These are phyloP conservation scores for Exophiala lecanii-corni DNA, from an alignment of 2,329 filamentous ascomycete genomes.

Conservation along the genomic window DNA sequence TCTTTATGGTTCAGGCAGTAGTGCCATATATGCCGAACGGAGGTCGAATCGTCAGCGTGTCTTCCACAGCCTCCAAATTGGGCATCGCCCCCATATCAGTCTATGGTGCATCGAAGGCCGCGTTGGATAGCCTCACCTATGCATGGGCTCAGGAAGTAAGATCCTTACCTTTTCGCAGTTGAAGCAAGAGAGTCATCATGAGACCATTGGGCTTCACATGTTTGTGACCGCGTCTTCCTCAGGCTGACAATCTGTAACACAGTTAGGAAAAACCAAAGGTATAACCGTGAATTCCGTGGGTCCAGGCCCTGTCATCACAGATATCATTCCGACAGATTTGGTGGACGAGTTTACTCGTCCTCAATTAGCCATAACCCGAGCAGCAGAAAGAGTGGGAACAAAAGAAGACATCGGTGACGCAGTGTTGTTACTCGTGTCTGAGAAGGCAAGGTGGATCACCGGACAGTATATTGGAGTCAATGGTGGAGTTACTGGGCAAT, in stretches of 20 bases:
- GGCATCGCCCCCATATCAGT: constrained; percentile 29
- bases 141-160: constrained; percentile 51
- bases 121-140: constrained; percentile 55
- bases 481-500: constrained; percentile 34
- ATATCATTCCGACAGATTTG: constrained; percentile 51
- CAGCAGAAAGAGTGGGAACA: constrained; percentile 43
- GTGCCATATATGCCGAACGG: constrained; percentile 30
- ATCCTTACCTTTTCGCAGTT: background rate
- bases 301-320: constrained; percentile 53
- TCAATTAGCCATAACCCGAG: constrained; percentile 41
- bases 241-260: no score
- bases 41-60: constrained; percentile 45
- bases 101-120: constrained; percentile 54
- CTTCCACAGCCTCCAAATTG: constrained; percentile 19
- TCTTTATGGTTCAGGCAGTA: constrained; percentile 24
- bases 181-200: no score
- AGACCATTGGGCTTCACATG: no score
- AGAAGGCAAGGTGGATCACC: constrained; percentile 41
- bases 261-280: constrained; percentile 38
- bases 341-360: constrained; percentile 44
- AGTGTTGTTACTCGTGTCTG: constrained; percentile 40
- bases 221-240: no score
- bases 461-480: constrained; percentile 47
- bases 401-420: constrained; percentile 48
- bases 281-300: constrained; percentile 51